Evolutionary conservation across 345 rosid species (phyloP).

Genomic region (Schrenkiella parvula): DNA sequence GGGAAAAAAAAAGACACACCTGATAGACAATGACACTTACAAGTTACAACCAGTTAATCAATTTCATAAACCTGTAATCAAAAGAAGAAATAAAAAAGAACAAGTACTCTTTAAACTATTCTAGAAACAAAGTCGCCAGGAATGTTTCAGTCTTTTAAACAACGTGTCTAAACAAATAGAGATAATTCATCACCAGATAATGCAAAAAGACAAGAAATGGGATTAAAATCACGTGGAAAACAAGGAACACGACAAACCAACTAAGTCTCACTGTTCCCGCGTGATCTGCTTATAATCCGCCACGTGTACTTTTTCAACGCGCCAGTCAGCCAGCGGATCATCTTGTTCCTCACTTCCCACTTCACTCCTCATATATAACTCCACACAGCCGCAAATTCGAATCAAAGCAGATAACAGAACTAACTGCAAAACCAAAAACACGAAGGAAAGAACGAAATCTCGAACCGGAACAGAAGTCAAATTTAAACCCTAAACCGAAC

Average conservation of each 20-base stretch:
- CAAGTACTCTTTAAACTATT: not conserved
- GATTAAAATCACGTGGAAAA: constrained; percentile 25
- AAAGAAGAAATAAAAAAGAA: not conserved
- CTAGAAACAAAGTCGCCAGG: not conserved
- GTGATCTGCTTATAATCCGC: not conserved
- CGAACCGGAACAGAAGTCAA: constrained; percentile 2
- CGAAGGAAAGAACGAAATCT: not conserved
- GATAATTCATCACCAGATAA: not conserved
- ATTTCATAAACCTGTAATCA: no score
- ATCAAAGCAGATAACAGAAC: not conserved
- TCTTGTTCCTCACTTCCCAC: not conserved
- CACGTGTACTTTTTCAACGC: constrained; percentile 17
- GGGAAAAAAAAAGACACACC: not conserved
- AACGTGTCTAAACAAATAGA: constrained; percentile 14
- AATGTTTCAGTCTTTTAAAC: not conserved
- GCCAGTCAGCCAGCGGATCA: constrained; percentile 23
- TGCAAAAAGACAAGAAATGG: not conserved
- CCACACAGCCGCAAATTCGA: constrained; percentile 24
- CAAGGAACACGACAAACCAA: constrained; percentile 8
- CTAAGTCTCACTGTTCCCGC: constrained; percentile 13
- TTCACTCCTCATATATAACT: constrained; percentile 15
- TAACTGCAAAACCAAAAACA: not conserved
- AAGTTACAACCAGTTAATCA: no score
- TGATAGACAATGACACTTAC: no score
- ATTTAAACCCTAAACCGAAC: not conserved